Evolutionary conservation across 441 rosid genomes (phyloP).

Genomic region (Pelargonium fulgidum): DNA sequence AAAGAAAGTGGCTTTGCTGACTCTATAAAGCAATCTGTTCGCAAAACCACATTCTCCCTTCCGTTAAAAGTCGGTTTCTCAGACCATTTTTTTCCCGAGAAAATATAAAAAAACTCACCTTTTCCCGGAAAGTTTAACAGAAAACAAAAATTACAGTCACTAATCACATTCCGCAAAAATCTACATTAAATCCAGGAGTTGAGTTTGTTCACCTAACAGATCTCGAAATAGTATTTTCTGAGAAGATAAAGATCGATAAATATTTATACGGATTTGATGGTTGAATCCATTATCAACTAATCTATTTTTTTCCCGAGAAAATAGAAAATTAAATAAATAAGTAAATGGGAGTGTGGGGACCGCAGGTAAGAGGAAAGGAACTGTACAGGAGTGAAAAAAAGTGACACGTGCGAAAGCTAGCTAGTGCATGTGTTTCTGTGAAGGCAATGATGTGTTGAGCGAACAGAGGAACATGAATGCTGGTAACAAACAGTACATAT

Average conservation of each 20-base stretch:
- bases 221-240: background rate
- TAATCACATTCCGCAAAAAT: background rate
- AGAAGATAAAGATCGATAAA: background rate
- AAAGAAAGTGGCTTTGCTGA: slow-evolving; percentile 33
- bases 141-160: background rate
- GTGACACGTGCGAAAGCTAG: slow-evolving; percentile 15
- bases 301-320: background rate
- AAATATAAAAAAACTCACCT: background rate
- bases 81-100: background rate
- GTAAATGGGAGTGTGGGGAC: background rate
- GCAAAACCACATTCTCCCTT: slow-evolving; percentile 29
- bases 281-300: background rate
- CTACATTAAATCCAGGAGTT: background rate
- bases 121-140: slow-evolving; percentile 9
- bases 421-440: slow-evolving; percentile 31
- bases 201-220: background rate
- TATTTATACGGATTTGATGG: background rate
- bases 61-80: slow-evolving; percentile 25
- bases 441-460: slow-evolving; percentile 13
- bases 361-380: background rate
- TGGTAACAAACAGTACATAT: background rate
- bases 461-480: background rate
- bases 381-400: slow-evolving; percentile 8
- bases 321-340: background rate
- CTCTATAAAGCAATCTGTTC: slow-evolving; percentile 28